Percentiles rank a stretch among this genome's conserved stretches.
These are phyloP conservation scores for Brassica cretica DNA, from an alignment of 345 rosid species.

Conservation along the genomic window DNA sequence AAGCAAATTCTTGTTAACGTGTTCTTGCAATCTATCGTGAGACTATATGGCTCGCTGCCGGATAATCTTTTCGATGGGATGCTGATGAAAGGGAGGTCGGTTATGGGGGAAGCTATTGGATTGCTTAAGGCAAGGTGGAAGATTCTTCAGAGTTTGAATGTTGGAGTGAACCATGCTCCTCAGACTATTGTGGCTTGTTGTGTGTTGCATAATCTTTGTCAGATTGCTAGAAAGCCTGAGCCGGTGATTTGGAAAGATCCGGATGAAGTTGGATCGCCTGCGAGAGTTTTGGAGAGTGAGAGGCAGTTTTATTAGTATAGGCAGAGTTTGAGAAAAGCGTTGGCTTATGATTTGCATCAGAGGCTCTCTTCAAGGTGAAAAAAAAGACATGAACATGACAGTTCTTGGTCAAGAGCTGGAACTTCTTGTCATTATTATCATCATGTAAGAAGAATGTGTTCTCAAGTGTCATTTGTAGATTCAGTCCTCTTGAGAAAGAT, in stretches of 20 bases:
- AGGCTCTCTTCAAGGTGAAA: slow-evolving; percentile 76
- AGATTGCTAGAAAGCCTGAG: slow-evolving; percentile 93
- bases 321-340: slow-evolving; percentile 84
- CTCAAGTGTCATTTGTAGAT: slow-evolving; percentile 16
- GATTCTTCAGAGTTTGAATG: slow-evolving; percentile 91
- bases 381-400: not conserved
- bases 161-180: slow-evolving; percentile 87
- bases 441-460: slow-evolving; percentile 16
- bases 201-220: slow-evolving; percentile 93
- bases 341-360: slow-evolving; percentile 93
- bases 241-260: slow-evolving; percentile 51
- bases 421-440: slow-evolving; percentile 2
- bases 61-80: slow-evolving; percentile 88
- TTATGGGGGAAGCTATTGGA: slow-evolving; percentile 89
- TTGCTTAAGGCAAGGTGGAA: slow-evolving; percentile 88
- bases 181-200: slow-evolving; percentile 98
- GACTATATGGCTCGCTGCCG: slow-evolving; percentile 59
- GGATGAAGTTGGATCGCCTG: slow-evolving; percentile 68
- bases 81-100: slow-evolving; percentile 97
- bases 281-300: slow-evolving; percentile 86
- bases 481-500: slow-evolving; percentile 10
- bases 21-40: no score
- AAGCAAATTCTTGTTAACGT: no score
- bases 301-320: slow-evolving; percentile 77
- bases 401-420: slow-evolving; percentile 5